Percentiles rank a stretch among this genome's conserved stretches.
Evolutionary conservation across 2,329 filamentous ascomycete species (phyloP).

Genomic region (Arachnopeziza araneosa): DNA sequence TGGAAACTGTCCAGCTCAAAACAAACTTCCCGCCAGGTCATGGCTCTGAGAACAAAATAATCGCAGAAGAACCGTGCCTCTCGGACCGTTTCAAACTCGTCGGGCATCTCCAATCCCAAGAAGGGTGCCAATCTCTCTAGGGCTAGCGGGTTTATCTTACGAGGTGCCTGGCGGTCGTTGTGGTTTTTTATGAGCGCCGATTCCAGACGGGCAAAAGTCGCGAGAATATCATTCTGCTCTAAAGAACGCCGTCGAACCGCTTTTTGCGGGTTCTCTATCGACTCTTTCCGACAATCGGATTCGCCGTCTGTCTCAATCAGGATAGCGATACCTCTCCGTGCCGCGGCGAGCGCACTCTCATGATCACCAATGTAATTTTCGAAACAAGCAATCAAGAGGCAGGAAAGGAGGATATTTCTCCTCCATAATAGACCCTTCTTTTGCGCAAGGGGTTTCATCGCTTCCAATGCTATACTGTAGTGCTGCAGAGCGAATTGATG

Average conservation of each 20-base stretch:
- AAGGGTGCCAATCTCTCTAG: neutral
- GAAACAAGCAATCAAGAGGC: constrained; percentile 22
- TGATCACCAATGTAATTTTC: constrained; percentile 20
- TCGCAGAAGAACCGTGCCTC: neutral
- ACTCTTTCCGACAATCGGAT: neutral
- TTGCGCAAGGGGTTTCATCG: constrained; percentile 8
- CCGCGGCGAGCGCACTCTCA: constrained; percentile 10
- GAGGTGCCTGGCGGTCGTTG: neutral
- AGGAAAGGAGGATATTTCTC: constrained; percentile 16
- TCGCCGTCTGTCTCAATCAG: constrained; percentile 9
- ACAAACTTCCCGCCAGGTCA: neutral
- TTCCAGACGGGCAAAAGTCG: constrained; percentile 15
- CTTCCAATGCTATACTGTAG: constrained; percentile 15
- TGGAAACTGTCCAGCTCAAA: neutral
- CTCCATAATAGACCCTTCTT: constrained; percentile 5
- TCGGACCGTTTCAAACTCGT: neutral
- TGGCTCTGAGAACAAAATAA: neutral
- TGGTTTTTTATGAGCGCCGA: neutral
- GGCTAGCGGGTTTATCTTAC: neutral
- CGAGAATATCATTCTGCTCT: constrained; percentile 14
- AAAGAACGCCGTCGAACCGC: neutral
- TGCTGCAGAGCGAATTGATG: constrained; percentile 16
- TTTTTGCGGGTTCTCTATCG: neutral
- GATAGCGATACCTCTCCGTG: constrained; percentile 10
- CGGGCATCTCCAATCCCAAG: neutral